Evolutionary conservation across 495 filamentous ascomycete species (phyloP).

Genomic region (Achaetomiella virescens): DNA sequence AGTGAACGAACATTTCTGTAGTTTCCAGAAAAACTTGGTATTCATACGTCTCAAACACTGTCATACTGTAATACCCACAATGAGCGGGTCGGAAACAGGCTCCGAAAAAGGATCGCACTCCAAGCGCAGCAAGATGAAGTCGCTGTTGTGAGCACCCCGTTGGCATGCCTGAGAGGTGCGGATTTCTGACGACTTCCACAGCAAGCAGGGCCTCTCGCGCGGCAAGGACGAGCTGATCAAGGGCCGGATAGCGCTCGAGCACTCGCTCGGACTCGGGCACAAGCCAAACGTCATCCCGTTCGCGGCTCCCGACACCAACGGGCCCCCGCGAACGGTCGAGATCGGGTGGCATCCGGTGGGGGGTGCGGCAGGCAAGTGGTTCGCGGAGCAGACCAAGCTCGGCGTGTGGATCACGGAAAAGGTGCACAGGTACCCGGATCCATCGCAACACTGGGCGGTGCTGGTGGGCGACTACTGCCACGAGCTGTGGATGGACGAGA

Average conservation of each 20-base stretch:
- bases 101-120: constrained; percentile 1
- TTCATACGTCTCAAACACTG: background rate
- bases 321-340: constrained; percentile 28
- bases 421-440: constrained; percentile 39
- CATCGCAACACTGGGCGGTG: constrained; percentile 47
- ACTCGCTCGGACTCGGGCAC: constrained; percentile 37
- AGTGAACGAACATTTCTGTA: background rate
- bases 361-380: constrained; percentile 36
- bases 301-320: constrained; percentile 25
- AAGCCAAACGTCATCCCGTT: constrained; percentile 38
- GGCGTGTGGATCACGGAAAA: constrained; percentile 39
- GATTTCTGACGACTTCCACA: background rate
- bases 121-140: constrained; percentile 18
- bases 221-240: constrained; percentile 33
- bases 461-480: constrained; percentile 42
- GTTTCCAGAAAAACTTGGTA: background rate
- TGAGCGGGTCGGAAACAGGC: constrained; percentile 4
- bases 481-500: constrained; percentile 42
- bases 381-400: constrained; percentile 40
- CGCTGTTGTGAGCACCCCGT: constrained; percentile 16
- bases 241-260: constrained; percentile 32
- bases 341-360: constrained; percentile 46
- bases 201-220: constrained; percentile 17
- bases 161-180: background rate
- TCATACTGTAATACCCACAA: background rate